These are phyloP conservation scores for Oryza meyeriana DNA, from an alignment of 176 grass and related monocot genomes.

Conservation along the genomic window DNA sequence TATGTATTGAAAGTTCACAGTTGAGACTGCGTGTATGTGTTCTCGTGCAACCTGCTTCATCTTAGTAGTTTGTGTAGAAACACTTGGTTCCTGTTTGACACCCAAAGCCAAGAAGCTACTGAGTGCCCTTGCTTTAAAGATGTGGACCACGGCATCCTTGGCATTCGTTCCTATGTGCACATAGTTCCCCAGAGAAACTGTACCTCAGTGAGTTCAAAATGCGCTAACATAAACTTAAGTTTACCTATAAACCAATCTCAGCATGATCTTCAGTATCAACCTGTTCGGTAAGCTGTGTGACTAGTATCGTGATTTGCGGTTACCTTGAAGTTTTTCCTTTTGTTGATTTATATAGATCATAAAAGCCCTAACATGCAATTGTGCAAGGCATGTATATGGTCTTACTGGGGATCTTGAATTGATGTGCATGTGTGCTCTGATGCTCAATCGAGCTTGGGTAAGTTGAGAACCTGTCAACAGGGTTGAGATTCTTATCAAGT, in stretches of 20 bases:
- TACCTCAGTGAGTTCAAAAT: neutral
- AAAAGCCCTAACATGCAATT: neutral
- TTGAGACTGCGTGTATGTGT: slow-evolving; percentile 40
- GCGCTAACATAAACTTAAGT: neutral
- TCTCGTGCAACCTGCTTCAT: slow-evolving; percentile 32
- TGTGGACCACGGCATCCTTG: neutral
- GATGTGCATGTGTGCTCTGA: neutral
- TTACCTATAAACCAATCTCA: neutral
- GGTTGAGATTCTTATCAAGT: neutral
- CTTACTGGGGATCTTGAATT: neutral
- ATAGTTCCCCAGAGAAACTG: neutral
- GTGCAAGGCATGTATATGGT: slow-evolving; percentile 8
- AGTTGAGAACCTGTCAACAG: neutral
- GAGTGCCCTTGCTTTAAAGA: slow-evolving; percentile 11
- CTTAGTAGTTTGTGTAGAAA: slow-evolving; percentile 44
- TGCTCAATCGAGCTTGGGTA: neutral
- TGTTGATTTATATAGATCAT: neutral
- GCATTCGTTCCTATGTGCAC: neutral
- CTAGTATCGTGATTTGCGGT: neutral
- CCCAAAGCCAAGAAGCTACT: slow-evolving; percentile 22
- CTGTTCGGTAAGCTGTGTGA: neutral
- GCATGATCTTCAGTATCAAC: neutral
- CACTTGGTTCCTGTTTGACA: slow-evolving; percentile 30
- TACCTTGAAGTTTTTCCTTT: slow-evolving; percentile 9
- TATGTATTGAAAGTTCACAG: slow-evolving; percentile 50